A percentile compares a stretch with the other conserved stretches of the same genome.
Evolutionary conservation across 331 rosid genomes (phyloP).

Genomic region (Arachis monticola): DNA sequence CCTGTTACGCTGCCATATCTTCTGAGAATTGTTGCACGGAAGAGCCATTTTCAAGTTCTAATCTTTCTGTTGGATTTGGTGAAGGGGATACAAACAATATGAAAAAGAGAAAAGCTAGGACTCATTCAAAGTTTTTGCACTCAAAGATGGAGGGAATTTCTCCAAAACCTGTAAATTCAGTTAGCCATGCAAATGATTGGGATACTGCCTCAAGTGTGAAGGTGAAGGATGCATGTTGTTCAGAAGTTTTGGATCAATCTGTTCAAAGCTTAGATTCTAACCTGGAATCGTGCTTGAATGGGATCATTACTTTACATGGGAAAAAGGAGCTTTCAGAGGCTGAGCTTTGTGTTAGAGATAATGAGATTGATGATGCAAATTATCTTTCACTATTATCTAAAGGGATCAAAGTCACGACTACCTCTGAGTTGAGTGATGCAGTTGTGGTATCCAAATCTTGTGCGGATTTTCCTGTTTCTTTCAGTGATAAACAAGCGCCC

Average conservation of each 20-base stretch:
- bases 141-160: slow-evolving; percentile 37
- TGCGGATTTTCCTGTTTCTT: slow-evolving; percentile 45
- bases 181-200: slow-evolving; percentile 39
- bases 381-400: slow-evolving; percentile 42
- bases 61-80: slow-evolving; percentile 44
- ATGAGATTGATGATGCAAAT: slow-evolving; percentile 35
- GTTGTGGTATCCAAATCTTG: slow-evolving; percentile 43
- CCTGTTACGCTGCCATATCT: slow-evolving; percentile 41
- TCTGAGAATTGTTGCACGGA: slow-evolving; percentile 48
- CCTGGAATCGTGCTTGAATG: slow-evolving; percentile 40
- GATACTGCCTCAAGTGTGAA: slow-evolving; percentile 43
- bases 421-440: slow-evolving; percentile 47
- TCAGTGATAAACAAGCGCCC: slow-evolving; percentile 44
- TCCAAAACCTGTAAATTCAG: slow-evolving; percentile 40
- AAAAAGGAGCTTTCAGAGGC: slow-evolving; percentile 44
- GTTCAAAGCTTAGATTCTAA: slow-evolving; percentile 50
- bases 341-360: slow-evolving; percentile 40
- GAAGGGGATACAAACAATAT: slow-evolving; percentile 44
- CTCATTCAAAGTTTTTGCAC: slow-evolving; percentile 50
- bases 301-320: slow-evolving; percentile 38
- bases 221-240: slow-evolving; percentile 44
- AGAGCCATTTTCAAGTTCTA: slow-evolving; percentile 34
- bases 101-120: slow-evolving; percentile 47
- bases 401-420: slow-evolving; percentile 50
- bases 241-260: slow-evolving; percentile 49